Base-by-base conservation (phyloP, 352 stramenopile species). In the Aphanomyces euteiches region DNA sequence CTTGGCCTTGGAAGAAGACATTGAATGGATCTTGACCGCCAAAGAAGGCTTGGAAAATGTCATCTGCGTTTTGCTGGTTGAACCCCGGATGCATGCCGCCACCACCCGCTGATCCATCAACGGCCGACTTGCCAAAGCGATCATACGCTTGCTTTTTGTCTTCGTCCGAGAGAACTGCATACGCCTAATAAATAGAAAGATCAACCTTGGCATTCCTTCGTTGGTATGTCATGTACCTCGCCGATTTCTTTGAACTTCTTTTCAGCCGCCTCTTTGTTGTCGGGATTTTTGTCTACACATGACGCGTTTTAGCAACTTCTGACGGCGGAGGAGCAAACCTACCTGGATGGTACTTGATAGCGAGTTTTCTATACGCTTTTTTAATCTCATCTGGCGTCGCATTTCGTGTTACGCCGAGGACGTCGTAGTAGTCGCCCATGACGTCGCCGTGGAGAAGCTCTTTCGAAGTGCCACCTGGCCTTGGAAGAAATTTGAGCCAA, bases 181-280 rank as follows among this genome's bases (percentile, higher is more conserved):
- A 98, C 28, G 92, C 92, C 84, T 91, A 53, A 10, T 67, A 28
- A 1, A 43, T 19, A 13, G 34, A 37, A 40, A 40, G 17, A 37
- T 7, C 40, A 36, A 48, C 19, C 39, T 21, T 13, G 10, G 43
- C 5, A 8, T 39, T 48, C 28, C 41, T 28, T 28, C 2, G 28
- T 28, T 28, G 28, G 28, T 28, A 28, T 28, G 1, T 40, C 50
- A 13, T 41, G 12, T 73, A 91, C 84, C 83, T 93, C 85, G 72
- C 85, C 85, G 66, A 93, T 93, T 70, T 93, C 78, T 67, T 93
- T 93, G 69, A 98, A 98, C 72, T 95, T 96, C 64, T 90, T 74
- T 63, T 93, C 88, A 5, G 90, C 89, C 37, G 83, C 80, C 39
- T 93, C 88, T 73, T 96, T 90, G 54, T 92, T 86, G 75, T 96